Evolutionary conservation across 2,329 filamentous ascomycete genomes (phyloP), one percentile per base, ranked within the genome.

Genomic region (Stemphylium beticola): DNA sequence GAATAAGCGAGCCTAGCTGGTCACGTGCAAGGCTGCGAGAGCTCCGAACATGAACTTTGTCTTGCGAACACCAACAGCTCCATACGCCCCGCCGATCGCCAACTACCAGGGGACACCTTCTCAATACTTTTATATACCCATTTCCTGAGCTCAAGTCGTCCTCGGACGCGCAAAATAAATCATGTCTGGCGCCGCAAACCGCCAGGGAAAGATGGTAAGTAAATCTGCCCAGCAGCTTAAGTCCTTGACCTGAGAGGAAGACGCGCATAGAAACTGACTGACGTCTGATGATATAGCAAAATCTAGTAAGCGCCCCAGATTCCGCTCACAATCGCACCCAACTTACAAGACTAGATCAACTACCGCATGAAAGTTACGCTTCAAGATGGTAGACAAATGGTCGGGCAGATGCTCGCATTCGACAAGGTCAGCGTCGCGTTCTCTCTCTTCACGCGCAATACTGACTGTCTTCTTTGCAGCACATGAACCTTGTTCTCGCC

Each of bases 201-300:
- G 96, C 80, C 93, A 97, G 81, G 95, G 95, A 81, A 98, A 99
- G 85, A 98, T 99, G 95, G 95, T 98, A 83, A 85, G 91, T 87
- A 59, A 59, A 58, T 61, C 67, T 62, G 62, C 69, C 67, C 69
- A 68, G 66, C 53, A 56, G 54, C 75, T 75, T 77, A 56, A 61
- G 50, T 65, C 65, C 63, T 65, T 60, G 63, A 58, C 65, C 66
- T 72, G 66, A 72, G 64, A 67, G 75, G 15, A 78, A 74, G 71
- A 79, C 71, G 75, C 80, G 75, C 69, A 74, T 76, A 74, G 71
- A 62, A 69, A 67, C 74, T 72, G 75, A 76, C 73, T 77, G 67
- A 75, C 77, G 75, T 57, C 59, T 56, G 68, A 71, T 72, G 62
- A 43, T 75, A 51, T 78, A 87, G 85, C 81, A 85, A 85, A 86